These are phyloP conservation scores for Nevesoporus exiguus DNA, from an alignment of 768 basidiomycete species.

Conservation along the genomic window DNA sequence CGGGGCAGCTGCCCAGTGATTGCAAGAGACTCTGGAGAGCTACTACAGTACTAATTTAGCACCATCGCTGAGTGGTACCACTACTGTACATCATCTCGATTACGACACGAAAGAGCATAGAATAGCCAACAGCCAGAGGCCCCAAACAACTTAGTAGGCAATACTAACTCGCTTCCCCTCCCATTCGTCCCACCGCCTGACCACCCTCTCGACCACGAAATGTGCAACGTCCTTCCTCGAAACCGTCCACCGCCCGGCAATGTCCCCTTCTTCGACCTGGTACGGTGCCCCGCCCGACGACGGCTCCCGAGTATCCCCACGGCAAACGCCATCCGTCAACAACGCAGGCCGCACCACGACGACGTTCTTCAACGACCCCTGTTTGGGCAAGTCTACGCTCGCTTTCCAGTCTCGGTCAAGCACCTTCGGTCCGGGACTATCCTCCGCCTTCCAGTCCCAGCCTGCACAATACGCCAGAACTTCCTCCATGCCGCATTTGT, in stretches of 20 bases:
- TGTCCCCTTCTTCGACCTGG: slow-evolving; percentile 40
- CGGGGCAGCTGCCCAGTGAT: too few relatives aligned
- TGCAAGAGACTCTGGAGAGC: too few relatives aligned
- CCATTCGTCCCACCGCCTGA: slow-evolving; percentile 51
- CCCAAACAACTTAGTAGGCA: slow-evolving; percentile 38
- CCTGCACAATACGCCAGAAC: slow-evolving; percentile 47
- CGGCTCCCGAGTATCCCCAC: slow-evolving; percentile 11
- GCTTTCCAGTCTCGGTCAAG: slow-evolving; percentile 45
- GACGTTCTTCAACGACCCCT: slow-evolving; percentile 41
- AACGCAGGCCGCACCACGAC: slow-evolving; percentile 56
- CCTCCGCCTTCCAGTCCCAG: slow-evolving; percentile 49
- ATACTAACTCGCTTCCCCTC: slow-evolving; percentile 48
- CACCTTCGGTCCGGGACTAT: slow-evolving; percentile 39
- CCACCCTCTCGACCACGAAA: slow-evolving; percentile 50
- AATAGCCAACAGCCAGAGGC: too few relatives aligned
- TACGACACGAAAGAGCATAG: too few relatives aligned
- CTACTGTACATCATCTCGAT: too few relatives aligned
- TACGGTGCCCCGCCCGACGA: slow-evolving; percentile 35
- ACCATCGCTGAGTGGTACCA: too few relatives aligned
- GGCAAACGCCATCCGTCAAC: slow-evolving; percentile 55
- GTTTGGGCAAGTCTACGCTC: slow-evolving; percentile 33
- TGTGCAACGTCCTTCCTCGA: slow-evolving; percentile 64
- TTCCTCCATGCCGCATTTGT: slow-evolving; percentile 61
- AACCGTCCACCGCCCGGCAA: slow-evolving; percentile 44
- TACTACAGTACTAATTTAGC: too few relatives aligned